phyloP scores from a whole-genome alignment of 1,139 yeast genomes.

The Hyphopichia khmerensis region DNA sequence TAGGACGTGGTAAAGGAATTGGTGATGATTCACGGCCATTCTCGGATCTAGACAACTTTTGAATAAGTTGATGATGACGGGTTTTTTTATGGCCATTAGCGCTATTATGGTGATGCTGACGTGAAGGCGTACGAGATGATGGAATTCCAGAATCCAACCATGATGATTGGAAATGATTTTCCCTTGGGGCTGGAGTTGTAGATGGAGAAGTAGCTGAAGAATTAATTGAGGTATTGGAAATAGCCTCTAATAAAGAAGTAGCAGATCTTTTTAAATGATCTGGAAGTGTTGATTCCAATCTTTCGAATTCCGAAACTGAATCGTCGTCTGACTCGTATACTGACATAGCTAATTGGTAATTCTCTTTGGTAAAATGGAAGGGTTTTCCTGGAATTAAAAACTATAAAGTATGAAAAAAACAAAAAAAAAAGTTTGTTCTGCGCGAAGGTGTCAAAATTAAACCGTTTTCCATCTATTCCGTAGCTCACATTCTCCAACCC shows the following conservation, averaged over 20 bases:
- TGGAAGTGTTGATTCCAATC: slow-evolving; percentile 47
- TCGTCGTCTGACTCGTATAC: slow-evolving; percentile 23
- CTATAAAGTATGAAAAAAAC: no score
- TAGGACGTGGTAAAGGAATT: slow-evolving; percentile 53
- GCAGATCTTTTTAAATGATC: slow-evolving; percentile 42
- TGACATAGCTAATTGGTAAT: slow-evolving; percentile 1
- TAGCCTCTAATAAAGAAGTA: slow-evolving; percentile 38
- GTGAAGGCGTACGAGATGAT: slow-evolving; percentile 18
- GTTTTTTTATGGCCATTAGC: slow-evolving; percentile 7
- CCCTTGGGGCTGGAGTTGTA: slow-evolving; percentile 9
- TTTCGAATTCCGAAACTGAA: slow-evolving; percentile 36
- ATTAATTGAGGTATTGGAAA: slow-evolving; percentile 14
- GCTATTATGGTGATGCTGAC: slow-evolving; percentile 11
- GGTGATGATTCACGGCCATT: slow-evolving; percentile 46
- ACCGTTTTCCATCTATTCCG: no score
- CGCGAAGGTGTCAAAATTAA: no score
- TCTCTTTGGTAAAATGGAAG: no score
- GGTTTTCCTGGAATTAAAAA: no score
- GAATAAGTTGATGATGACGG: slow-evolving; percentile 21
- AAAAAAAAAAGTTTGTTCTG: no score
- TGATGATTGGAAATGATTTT: slow-evolving; percentile 14
- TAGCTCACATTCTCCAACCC: no score
- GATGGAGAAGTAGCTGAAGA: no score
- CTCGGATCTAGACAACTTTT: slow-evolving; percentile 31
- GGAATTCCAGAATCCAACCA: slow-evolving; percentile 19